These are phyloP conservation scores for Apostasia shenzhenica DNA, from an alignment of 106 monocot species.

Conservation along the genomic window DNA sequence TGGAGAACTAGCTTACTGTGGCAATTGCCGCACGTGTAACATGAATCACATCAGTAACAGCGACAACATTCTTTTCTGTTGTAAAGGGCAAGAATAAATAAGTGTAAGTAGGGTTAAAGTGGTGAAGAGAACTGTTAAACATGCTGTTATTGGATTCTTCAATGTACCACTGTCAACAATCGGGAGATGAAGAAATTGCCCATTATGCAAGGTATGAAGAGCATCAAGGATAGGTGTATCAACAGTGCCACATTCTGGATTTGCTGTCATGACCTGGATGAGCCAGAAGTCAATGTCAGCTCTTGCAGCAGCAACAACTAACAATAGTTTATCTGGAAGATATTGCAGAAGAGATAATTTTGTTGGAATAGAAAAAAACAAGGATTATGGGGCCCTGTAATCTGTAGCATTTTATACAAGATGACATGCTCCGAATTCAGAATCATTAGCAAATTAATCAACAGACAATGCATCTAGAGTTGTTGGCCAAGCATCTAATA, in stretches of 20 bases:
- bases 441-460: no score
- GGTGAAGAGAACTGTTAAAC: not conserved
- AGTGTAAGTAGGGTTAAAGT: not conserved
- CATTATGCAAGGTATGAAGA: constrained; percentile 86
- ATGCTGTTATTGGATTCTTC: not conserved
- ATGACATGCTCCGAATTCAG: no score
- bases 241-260: constrained; percentile 78
- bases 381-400: not conserved
- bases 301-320: not conserved
- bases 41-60: constrained; percentile 31
- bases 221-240: constrained; percentile 93
- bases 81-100: not conserved
- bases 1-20: constrained; percentile 21
- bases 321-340: not conserved
- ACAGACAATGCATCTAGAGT: no score
- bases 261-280: constrained; percentile 89
- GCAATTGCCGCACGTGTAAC: constrained; percentile 29
- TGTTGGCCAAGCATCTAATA: no score
- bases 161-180: constrained; percentile 78
- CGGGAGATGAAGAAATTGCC: constrained; percentile 91
- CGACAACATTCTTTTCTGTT: constrained; percentile 29
- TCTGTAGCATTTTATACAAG: not conserved
- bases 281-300: not conserved
- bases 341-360: not conserved
- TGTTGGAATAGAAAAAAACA: not conserved